A percentile compares a stretch with the other conserved stretches of the same genome.
Conservation (phyloP, 1,139 yeast genomes). For the Arxiozyma slooffiae region DNA sequence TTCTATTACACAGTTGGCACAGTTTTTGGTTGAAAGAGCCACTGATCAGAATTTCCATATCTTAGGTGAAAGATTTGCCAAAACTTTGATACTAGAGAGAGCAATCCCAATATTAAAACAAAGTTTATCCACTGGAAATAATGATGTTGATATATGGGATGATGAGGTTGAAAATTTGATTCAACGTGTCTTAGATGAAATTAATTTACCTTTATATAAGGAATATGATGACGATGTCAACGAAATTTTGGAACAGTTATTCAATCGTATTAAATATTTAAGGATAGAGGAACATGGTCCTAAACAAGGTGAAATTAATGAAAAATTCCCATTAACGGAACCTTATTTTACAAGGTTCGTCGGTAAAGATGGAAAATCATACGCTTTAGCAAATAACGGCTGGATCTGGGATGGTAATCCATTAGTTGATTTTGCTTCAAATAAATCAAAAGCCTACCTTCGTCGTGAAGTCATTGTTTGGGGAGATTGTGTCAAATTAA, state of each 20-base stretch:
- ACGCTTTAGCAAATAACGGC: slow-evolving; percentile 86
- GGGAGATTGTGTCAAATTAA: slow-evolving; percentile 93
- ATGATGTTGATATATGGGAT: slow-evolving; percentile 30
- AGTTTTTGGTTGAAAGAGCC: slow-evolving; percentile 41
- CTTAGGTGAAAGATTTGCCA: slow-evolving; percentile 42
- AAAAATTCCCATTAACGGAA: slow-evolving; percentile 59
- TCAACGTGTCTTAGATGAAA: slow-evolving; percentile 54
- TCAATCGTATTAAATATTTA: slow-evolving; percentile 64
- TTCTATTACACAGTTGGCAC: slow-evolving; percentile 37
- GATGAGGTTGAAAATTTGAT: slow-evolving; percentile 31
- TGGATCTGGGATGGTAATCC: slow-evolving; percentile 99
- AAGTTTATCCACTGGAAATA: slow-evolving; percentile 28
- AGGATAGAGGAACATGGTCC: slow-evolving; percentile 79
- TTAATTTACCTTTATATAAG: slow-evolving; percentile 65
- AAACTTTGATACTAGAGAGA: slow-evolving; percentile 42
- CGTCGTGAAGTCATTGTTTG: slow-evolving; percentile 91
- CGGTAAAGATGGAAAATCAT: slow-evolving; percentile 43
- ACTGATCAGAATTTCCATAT: slow-evolving; percentile 35
- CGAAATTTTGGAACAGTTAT: slow-evolving; percentile 56
- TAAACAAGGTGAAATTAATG: slow-evolving; percentile 53
- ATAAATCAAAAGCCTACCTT: slow-evolving; percentile 66
- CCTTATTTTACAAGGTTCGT: slow-evolving; percentile 74
- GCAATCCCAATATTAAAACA: slow-evolving; percentile 42
- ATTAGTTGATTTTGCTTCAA: slow-evolving; percentile 82
- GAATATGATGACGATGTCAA: slow-evolving; percentile 64